phyloP scores from a whole-genome alignment of 169 alveolate species.

The Plasmodium adleri region DNA sequence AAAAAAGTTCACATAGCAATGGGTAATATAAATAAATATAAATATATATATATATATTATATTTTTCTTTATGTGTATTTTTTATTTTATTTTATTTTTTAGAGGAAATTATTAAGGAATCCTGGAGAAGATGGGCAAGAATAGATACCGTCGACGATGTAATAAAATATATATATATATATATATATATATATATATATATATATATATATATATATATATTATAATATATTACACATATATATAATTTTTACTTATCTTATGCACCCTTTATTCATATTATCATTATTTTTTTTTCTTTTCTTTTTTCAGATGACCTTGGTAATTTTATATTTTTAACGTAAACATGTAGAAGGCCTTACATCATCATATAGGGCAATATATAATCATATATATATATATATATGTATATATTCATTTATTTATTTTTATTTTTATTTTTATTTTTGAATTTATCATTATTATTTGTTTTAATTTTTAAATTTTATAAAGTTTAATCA shows the following conservation, averaged over 20 bases:
- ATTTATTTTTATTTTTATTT: conserved; percentile 27
- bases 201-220: not conserved
- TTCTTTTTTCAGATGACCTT: conserved; percentile 61
- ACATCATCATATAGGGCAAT: no score
- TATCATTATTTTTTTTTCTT: not conserved
- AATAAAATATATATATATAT: not conserved
- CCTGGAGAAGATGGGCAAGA: conserved; percentile 77
- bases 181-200: not conserved
- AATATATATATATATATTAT: not conserved
- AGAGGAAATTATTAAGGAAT: conserved; percentile 75
- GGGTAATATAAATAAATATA: conserved; percentile 7
- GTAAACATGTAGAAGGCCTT: not conserved
- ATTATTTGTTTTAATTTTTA: conserved; percentile 30
- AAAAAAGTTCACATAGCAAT: conserved; percentile 71
- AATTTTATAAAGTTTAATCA: not conserved
- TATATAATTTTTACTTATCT: not conserved
- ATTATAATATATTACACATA: not conserved
- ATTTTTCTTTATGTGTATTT: not conserved
- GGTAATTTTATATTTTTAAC: conserved; percentile 72
- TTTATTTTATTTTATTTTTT: conserved; percentile 11
- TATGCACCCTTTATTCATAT: no score
- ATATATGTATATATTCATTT: not conserved
- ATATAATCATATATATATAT: not conserved
- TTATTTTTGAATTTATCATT: conserved; percentile 24
- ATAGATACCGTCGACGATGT: conserved; percentile 78